Evolutionary conservation across 2,329 filamentous ascomycete species (phyloP).

Genomic region (Hymenotorrendiella dingleyae): DNA sequence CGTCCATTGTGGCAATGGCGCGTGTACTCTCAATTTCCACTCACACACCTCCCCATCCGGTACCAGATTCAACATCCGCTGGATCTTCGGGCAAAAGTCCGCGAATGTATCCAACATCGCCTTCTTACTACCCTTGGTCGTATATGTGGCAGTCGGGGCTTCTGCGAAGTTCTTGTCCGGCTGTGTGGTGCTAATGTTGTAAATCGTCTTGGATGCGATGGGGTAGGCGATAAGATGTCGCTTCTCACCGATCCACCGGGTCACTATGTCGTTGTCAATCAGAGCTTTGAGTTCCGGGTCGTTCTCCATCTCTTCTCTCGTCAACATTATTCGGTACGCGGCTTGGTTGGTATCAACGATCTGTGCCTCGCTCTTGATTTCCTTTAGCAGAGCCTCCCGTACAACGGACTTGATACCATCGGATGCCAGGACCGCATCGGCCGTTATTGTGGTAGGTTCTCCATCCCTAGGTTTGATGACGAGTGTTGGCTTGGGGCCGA

Average conservation of each 20-base stretch:
- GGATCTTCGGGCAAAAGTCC: constrained; percentile 55
- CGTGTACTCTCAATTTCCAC: constrained; percentile 57
- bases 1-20: constrained; percentile 51
- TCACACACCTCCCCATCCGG: constrained; percentile 58
- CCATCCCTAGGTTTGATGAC: constrained; percentile 51
- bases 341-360: constrained; percentile 69
- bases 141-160: constrained; percentile 54
- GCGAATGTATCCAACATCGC: constrained; percentile 55
- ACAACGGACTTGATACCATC: constrained; percentile 51
- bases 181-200: constrained; percentile 58
- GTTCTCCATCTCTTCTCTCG: constrained; percentile 56
- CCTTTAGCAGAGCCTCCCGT: constrained; percentile 48
- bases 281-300: constrained; percentile 64
- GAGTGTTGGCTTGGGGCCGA: constrained; percentile 54
- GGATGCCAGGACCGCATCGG: constrained; percentile 46
- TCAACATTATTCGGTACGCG: constrained; percentile 73
- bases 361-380: constrained; percentile 37
- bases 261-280: constrained; percentile 60
- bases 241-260: constrained; percentile 69
- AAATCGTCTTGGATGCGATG: constrained; percentile 59
- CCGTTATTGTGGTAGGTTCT: constrained; percentile 42
- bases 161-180: constrained; percentile 55
- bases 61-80: constrained; percentile 53
- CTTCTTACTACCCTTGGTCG: constrained; percentile 54
- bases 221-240: constrained; percentile 76